Evolutionary conservation across 2,329 filamentous ascomycete species (phyloP).

Genomic region (Aspergillus unguis): DNA sequence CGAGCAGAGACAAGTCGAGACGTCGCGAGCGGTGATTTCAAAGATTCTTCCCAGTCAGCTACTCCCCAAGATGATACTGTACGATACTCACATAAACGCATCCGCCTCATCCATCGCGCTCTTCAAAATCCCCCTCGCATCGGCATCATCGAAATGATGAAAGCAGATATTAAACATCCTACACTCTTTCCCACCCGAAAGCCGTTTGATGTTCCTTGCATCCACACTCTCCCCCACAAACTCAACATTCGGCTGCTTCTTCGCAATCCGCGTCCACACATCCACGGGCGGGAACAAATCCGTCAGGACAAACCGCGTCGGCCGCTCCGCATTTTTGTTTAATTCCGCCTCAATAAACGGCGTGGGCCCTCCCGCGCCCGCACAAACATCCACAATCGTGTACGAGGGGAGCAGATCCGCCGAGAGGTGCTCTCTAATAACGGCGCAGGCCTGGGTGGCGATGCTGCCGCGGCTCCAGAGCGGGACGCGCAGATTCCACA

Average conservation of each 20-base stretch:
- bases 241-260: slow-evolving; percentile 53
- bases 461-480: slow-evolving; percentile 17
- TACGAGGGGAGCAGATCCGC: no score
- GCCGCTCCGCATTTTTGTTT: slow-evolving; percentile 43
- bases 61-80: neutral
- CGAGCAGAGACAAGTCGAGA: slow-evolving; percentile 11
- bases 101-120: slow-evolving; percentile 41
- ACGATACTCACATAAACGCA: slow-evolving; percentile 22
- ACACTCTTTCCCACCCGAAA: slow-evolving; percentile 54
- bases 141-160: slow-evolving; percentile 68
- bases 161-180: slow-evolving; percentile 71
- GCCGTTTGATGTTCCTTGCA: slow-evolving; percentile 45
- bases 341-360: slow-evolving; percentile 60
- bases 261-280: slow-evolving; percentile 56
- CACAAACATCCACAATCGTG: slow-evolving; percentile 72
- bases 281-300: slow-evolving; percentile 63
- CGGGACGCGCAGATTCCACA: slow-evolving; percentile 23
- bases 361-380: slow-evolving; percentile 69
- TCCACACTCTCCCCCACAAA: slow-evolving; percentile 63
- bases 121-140: slow-evolving; percentile 59
- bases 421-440: slow-evolving; percentile 37
- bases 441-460: slow-evolving; percentile 14
- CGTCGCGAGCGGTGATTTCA: slow-evolving; percentile 11
- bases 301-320: slow-evolving; percentile 61
- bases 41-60: slow-evolving; percentile 12